Percentiles rank a stretch among this genome's conserved stretches.
Conservation (phyloP, 2,329 filamentous ascomycete genomes). For the Alternaria solani region DNA sequence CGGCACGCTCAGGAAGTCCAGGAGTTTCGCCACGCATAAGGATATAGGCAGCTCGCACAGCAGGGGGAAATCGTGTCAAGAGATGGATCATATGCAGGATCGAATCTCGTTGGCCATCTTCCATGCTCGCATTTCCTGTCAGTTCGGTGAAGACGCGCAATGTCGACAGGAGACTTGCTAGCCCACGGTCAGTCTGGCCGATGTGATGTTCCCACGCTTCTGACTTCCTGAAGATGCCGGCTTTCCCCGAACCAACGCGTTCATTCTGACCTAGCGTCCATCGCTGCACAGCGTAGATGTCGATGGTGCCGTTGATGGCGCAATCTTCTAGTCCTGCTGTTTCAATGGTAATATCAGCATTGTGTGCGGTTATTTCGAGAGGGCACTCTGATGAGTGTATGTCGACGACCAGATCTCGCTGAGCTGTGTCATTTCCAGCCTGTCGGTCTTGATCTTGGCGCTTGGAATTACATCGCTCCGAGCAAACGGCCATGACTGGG, state of each 20-base stretch:
- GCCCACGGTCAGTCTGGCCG: neutral
- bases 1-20: neutral
- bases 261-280: neutral
- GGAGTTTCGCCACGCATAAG: neutral
- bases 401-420: neutral
- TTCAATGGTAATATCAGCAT: neutral
- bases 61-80: neutral
- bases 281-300: neutral
- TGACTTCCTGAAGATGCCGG: neutral
- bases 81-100: neutral
- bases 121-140: neutral
- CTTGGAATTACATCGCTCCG: neutral
- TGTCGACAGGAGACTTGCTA: neutral
- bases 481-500: neutral
- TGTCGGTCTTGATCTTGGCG: neutral
- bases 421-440: neutral
- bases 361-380: neutral
- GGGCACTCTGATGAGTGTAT: neutral
- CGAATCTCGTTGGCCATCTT: neutral
- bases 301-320: neutral
- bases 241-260: neutral
- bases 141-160: neutral
- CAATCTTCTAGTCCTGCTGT: neutral
- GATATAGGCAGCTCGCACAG: neutral
- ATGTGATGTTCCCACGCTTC: neutral